These are phyloP conservation scores for Lyophyllum atratum DNA, from an alignment of 768 basidiomycete species.

Conservation along the genomic window DNA sequence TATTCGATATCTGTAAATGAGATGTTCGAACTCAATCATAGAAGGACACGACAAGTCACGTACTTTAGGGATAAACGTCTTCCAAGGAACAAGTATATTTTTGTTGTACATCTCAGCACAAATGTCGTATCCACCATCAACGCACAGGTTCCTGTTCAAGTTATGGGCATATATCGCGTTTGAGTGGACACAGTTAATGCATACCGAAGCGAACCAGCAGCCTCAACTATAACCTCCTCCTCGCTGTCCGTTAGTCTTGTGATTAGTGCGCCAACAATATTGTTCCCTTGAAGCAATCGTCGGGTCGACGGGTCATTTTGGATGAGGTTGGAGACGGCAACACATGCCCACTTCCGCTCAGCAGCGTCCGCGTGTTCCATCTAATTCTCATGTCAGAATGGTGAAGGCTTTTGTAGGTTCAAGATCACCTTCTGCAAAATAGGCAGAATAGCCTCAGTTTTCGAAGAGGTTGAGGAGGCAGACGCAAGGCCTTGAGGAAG, in stretches of 20 bases:
- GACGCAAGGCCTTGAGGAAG: constrained; percentile 79
- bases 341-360: constrained; percentile 95
- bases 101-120: constrained; percentile 98
- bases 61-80: constrained; percentile 79
- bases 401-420: background rate
- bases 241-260: constrained; percentile 85
- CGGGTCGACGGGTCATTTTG: constrained; percentile 94
- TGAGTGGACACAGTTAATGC: constrained; percentile 19
- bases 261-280: constrained; percentile 85
- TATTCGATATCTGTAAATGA: constrained; percentile 64
- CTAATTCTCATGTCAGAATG: constrained; percentile 35
- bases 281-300: constrained; percentile 86
- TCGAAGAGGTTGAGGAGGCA: constrained; percentile 71
- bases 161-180: background rate
- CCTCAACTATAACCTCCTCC: constrained; percentile 90
- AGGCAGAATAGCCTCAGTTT: constrained; percentile 79
- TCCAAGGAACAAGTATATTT: constrained; percentile 79
- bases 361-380: constrained; percentile 74
- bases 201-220: constrained; percentile 84
- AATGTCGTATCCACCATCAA: constrained; percentile 94
- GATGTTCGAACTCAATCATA: background rate
- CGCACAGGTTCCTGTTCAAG: constrained; percentile 76
- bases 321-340: constrained; percentile 93
- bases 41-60: constrained; percentile 3
- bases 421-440: constrained; percentile 81